Evolutionary conservation across 2,329 filamentous ascomycete genomes (phyloP).

Genomic region (Aspergillus intermedius): DNA sequence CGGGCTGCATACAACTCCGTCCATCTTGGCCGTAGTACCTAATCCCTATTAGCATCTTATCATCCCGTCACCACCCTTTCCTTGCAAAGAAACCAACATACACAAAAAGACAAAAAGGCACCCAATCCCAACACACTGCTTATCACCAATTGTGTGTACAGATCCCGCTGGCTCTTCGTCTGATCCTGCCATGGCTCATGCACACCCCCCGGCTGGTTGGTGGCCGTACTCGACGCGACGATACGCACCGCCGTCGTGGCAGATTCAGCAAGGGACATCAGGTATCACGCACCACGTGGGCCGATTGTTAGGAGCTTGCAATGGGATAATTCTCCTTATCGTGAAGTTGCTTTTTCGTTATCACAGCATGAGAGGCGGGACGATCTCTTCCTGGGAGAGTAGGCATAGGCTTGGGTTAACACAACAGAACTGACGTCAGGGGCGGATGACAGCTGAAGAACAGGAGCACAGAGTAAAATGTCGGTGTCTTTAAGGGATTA

Average conservation of each 20-base stretch:
- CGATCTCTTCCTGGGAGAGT: not conserved
- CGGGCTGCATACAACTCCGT: conserved; percentile 82
- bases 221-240: conserved; percentile 14
- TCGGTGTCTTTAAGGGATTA: not conserved
- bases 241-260: conserved; percentile 17
- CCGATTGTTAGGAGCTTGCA: too few relatives aligned
- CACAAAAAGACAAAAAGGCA: conserved; percentile 43
- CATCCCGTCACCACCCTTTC: not conserved
- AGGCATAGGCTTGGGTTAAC: not conserved
- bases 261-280: conserved; percentile 27
- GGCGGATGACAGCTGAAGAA: not conserved
- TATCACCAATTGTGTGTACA: conserved; percentile 40
- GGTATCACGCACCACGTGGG: too few relatives aligned
- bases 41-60: conserved; percentile 2
- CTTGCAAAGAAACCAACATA: conserved; percentile 18
- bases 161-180: conserved; percentile 30
- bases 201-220: conserved; percentile 13
- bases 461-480: not conserved
- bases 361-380: too few relatives aligned
- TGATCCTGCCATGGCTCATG: conserved; percentile 25
- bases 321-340: too few relatives aligned
- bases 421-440: conserved; percentile 22
- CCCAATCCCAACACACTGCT: conserved; percentile 37
- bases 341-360: too few relatives aligned
- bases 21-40: conserved; percentile 88